Percentiles rank a stretch among this genome's conserved stretches.
Conservation (phyloP, 441 rosid species). For the Jatropha podagrica region DNA sequence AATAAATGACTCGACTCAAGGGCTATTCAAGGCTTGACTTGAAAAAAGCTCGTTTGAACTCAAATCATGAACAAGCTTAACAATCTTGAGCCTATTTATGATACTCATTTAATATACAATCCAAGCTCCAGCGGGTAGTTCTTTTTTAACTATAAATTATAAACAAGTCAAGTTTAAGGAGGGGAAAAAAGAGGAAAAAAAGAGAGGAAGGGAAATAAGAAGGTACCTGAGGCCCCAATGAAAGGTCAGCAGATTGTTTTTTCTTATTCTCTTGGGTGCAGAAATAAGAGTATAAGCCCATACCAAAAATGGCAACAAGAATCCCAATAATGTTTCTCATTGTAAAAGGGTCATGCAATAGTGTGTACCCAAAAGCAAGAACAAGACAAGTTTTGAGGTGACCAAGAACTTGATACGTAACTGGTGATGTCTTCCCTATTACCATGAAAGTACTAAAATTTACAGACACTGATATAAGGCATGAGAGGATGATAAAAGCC, state of each 20-base stretch:
- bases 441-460: constrained; percentile 98
- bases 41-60: no score
- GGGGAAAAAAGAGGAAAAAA: neutral
- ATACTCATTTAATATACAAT: no score
- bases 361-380: constrained; percentile 80
- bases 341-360: constrained; percentile 87
- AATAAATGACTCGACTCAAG: no score
- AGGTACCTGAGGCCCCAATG: constrained; percentile 51
- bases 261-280: constrained; percentile 77
- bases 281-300: constrained; percentile 88
- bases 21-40: no score
- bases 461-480: constrained; percentile 87
- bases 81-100: no score
- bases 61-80: no score
- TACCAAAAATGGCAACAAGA: constrained; percentile 77
- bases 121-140: no score
- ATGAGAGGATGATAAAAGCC: constrained; percentile 82
- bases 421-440: constrained; percentile 98
- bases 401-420: constrained; percentile 97
- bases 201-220: neutral
- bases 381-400: constrained; percentile 96
- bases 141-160: no score
- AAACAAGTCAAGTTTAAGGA: no score
- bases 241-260: constrained; percentile 54
- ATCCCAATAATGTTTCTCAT: constrained; percentile 81